These are phyloP conservation scores for Pichia sp. DNA, from an alignment of 1,139 yeast species.

Conservation along the genomic window DNA sequence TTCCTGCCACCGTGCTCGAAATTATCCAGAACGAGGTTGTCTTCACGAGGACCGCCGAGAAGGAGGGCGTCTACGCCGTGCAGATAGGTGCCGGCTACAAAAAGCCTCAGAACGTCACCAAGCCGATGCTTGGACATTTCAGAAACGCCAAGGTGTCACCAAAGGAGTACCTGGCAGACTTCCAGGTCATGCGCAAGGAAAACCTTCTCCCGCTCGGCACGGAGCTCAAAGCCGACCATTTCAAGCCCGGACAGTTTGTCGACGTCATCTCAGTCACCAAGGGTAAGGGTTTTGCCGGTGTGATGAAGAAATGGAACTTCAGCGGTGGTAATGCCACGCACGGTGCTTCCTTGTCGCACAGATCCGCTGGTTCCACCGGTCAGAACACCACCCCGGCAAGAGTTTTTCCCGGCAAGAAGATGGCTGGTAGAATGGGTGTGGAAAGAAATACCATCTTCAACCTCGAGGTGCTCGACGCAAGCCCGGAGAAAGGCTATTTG, in stretches of 20 bases:
- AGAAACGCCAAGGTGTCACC: constrained; percentile 82
- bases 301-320: constrained; percentile 95
- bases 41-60: constrained; percentile 59
- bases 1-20: constrained; percentile 82
- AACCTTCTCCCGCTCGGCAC: constrained; percentile 79
- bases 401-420: constrained; percentile 92
- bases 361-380: constrained; percentile 98
- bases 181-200: constrained; percentile 62
- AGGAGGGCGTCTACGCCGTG: constrained; percentile 80
- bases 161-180: constrained; percentile 69
- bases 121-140: constrained; percentile 72
- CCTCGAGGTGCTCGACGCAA: constrained; percentile 70
- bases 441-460: constrained; percentile 71
- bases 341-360: constrained; percentile 91
- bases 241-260: constrained; percentile 76
- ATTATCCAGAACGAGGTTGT: constrained; percentile 86
- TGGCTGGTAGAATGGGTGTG: constrained; percentile 98
- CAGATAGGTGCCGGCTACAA: constrained; percentile 78
- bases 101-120: constrained; percentile 59
- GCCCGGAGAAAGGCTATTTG: constrained; percentile 75
- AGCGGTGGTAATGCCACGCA: constrained; percentile 88
- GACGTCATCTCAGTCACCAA: constrained; percentile 76
- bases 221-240: constrained; percentile 76
- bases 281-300: constrained; percentile 99
- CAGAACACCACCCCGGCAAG: constrained; percentile 94